Conservation (phyloP, 164 flowering plant species). For the Malania oleifera region DNA sequence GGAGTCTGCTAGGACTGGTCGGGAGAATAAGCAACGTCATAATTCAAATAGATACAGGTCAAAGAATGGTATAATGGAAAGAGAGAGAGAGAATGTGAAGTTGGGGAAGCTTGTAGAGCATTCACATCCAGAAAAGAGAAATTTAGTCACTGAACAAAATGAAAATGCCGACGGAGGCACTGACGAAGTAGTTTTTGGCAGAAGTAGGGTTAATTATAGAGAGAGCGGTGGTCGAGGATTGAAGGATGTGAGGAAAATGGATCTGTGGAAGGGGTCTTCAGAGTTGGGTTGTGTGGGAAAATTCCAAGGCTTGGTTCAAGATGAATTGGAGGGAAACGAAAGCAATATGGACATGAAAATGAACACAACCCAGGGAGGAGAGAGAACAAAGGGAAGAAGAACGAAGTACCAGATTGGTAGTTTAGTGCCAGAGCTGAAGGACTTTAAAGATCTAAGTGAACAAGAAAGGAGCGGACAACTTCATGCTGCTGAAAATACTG, state of each 20-base stretch:
- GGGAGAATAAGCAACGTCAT: slow-evolving; percentile 22
- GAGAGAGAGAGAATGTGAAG: slow-evolving; percentile 14
- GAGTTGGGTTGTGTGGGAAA: neutral
- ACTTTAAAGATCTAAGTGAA: neutral
- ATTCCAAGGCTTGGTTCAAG: neutral
- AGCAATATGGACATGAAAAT: neutral
- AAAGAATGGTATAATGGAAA: slow-evolving; percentile 1
- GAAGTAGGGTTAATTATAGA: neutral
- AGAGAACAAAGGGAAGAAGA: neutral
- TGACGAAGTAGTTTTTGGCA: slow-evolving; percentile 6
- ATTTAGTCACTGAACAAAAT: neutral
- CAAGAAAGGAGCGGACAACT: neutral
- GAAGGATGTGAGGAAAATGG: slow-evolving; percentile 1
- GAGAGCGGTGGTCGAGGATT: slow-evolving; percentile 3
- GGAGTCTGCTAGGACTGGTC: slow-evolving; percentile 51
- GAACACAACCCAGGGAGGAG: neutral
- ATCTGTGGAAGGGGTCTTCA: neutral
- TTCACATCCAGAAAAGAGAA: neutral
- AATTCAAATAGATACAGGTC: neutral
- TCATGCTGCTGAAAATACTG: slow-evolving; percentile 3
- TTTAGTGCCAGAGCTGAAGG: neutral
- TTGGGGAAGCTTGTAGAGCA: neutral
- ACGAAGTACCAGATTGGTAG: neutral
- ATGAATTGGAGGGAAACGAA: neutral
- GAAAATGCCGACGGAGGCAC: slow-evolving; percentile 6